phyloP scores from a whole-genome alignment of 805 yeast species.

The Yarrowia alimentaria region DNA sequence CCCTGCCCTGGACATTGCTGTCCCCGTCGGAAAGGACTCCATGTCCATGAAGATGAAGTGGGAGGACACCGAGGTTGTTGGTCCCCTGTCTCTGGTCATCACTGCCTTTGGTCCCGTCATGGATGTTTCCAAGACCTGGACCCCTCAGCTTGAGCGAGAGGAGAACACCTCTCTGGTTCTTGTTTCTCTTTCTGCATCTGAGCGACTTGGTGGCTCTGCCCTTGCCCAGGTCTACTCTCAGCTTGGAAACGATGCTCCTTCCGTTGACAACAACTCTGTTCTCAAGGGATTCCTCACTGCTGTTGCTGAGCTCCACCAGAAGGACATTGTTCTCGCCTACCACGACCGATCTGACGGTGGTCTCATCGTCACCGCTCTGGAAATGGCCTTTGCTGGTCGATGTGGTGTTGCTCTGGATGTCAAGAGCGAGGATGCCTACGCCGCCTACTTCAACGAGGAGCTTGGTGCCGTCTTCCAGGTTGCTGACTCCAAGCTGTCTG shows the following conservation, averaged over 20 bases:
- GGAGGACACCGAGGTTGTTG: slow-evolving; percentile 79
- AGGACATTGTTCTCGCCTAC: slow-evolving; percentile 67
- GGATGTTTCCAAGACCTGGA: slow-evolving; percentile 89
- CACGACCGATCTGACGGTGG: slow-evolving; percentile 99
- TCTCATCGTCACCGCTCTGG: slow-evolving; percentile 73
- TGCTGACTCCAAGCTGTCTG: slow-evolving; percentile 46
- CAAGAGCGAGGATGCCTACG: slow-evolving; percentile 44
- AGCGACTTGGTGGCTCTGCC: slow-evolving; percentile 88
- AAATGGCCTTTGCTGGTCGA: slow-evolving; percentile 97
- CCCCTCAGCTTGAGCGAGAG: slow-evolving; percentile 68
- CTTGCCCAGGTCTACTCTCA: slow-evolving; percentile 89
- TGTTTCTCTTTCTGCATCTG: slow-evolving; percentile 71
- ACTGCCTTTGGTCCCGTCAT: slow-evolving; percentile 90
- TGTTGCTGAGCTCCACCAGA: slow-evolving; percentile 67
- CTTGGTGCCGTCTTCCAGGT: slow-evolving; percentile 96
- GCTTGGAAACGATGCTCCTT: slow-evolving; percentile 80
- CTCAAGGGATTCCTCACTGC: slow-evolving; percentile 72
- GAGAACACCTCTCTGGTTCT: slow-evolving; percentile 55
- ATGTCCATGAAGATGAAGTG: slow-evolving; percentile 99
- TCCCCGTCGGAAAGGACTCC: slow-evolving; percentile 98
- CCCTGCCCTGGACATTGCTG: slow-evolving; percentile 84
- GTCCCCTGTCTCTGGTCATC: slow-evolving; percentile 88
- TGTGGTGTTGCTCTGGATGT: slow-evolving; percentile 66
- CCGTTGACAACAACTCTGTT: slow-evolving; percentile 64
- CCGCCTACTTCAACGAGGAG: slow-evolving; percentile 83